Conservation (phyloP, 306 rosid species). For the Castanea mollissima region DNA sequence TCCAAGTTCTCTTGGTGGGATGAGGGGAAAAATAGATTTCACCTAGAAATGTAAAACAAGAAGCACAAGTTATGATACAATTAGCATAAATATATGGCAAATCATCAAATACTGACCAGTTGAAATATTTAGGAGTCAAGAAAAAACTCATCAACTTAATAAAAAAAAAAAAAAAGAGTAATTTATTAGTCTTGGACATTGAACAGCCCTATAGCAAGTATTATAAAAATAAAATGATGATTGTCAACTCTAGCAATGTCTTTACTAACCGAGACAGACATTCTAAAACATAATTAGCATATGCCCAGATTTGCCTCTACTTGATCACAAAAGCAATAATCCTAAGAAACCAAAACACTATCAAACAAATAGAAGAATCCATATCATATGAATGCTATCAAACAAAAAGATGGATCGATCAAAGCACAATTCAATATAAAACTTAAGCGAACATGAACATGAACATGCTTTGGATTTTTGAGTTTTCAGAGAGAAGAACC, state of each 20-base stretch:
- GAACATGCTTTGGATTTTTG: too few relatives aligned
- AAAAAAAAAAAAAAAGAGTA: neutral
- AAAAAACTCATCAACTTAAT: neutral
- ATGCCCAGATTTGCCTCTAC: neutral
- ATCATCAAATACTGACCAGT: neutral
- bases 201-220: neutral
- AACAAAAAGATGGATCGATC: conserved; percentile 11
- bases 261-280: neutral
- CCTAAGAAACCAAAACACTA: conserved; percentile 24
- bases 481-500: too few relatives aligned
- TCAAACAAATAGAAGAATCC: neutral
- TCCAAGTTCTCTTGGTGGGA: too few relatives aligned
- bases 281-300: neutral
- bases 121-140: neutral
- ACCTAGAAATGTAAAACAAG: too few relatives aligned
- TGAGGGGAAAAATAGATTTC: too few relatives aligned
- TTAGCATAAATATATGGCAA: neutral
- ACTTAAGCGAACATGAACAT: neutral
- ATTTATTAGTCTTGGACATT: neutral
- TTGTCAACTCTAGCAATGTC: neutral
- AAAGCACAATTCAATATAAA: neutral
- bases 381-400: neutral
- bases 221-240: conserved; percentile 3
- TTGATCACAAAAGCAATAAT: neutral
- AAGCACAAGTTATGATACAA: too few relatives aligned